Evolutionary conservation across 1,139 yeast species (phyloP).

Genomic region (Saccharomycopsis crataegensis): DNA sequence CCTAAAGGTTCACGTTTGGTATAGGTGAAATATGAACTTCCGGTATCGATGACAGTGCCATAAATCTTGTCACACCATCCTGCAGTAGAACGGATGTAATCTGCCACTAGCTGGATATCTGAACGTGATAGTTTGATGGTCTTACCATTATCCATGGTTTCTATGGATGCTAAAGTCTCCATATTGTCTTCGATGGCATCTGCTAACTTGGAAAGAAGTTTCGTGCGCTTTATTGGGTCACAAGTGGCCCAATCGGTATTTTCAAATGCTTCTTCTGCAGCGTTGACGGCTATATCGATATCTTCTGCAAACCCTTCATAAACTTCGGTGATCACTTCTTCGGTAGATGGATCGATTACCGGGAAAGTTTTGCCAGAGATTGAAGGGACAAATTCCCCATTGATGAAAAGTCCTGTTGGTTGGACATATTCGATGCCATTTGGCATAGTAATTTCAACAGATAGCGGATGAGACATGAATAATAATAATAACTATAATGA

Average conservation of each 20-base stretch:
- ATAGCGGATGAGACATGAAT: not conserved
- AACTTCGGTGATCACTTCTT: slow-evolving; percentile 35
- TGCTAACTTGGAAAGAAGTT: slow-evolving; percentile 48
- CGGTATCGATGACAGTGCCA: slow-evolving; percentile 54
- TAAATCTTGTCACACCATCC: slow-evolving; percentile 67
- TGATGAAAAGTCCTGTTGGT: slow-evolving; percentile 43
- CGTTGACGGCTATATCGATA: slow-evolving; percentile 36
- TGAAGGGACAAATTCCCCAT: slow-evolving; percentile 36
- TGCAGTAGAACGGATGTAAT: slow-evolving; percentile 55
- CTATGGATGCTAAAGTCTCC: slow-evolving; percentile 52
- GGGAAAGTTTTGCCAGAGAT: slow-evolving; percentile 34
- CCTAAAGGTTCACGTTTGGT: slow-evolving; percentile 47
- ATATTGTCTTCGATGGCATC: slow-evolving; percentile 46
- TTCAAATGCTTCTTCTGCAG: slow-evolving; percentile 35
- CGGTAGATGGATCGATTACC: slow-evolving; percentile 38
- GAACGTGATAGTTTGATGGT: slow-evolving; percentile 42
- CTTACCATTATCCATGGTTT: slow-evolving; percentile 75
- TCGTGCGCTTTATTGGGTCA: slow-evolving; percentile 41
- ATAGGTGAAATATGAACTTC: slow-evolving; percentile 42
- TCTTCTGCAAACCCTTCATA: slow-evolving; percentile 38
- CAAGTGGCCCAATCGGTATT: slow-evolving; percentile 31
- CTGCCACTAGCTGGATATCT: slow-evolving; percentile 51
- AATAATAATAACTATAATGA: not conserved
- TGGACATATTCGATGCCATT: slow-evolving; percentile 43
- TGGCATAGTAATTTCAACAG: slow-evolving; percentile 35